A percentile compares a stretch with the other conserved stretches of the same genome.
Conservation (phyloP, 2,329 filamentous ascomycete genomes). For the Tothia fuscella region DNA sequence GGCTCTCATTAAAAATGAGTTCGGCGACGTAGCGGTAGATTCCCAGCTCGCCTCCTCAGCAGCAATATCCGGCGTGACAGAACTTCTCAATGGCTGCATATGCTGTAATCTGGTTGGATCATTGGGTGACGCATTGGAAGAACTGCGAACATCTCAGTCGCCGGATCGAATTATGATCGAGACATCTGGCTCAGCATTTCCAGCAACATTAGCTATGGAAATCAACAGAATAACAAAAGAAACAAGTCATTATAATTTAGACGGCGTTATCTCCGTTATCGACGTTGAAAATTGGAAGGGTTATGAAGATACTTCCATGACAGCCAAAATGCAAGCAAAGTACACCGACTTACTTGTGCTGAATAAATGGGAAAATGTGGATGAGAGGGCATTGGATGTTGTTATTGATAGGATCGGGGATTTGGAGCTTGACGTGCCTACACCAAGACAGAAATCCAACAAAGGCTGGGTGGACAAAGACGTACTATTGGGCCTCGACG, state of each 20-base stretch:
- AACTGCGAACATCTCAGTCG: constrained; percentile 45
- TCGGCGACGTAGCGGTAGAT: constrained; percentile 88
- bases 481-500: constrained; percentile 78
- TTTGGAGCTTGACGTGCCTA: constrained; percentile 59
- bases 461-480: constrained; percentile 67
- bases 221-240: constrained; percentile 68
- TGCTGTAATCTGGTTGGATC: constrained; percentile 97
- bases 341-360: constrained; percentile 87
- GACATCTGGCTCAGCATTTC: constrained; percentile 72
- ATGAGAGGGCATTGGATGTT: constrained; percentile 63
- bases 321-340: constrained; percentile 72
- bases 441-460: constrained; percentile 74
- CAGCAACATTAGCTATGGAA: constrained; percentile 81
- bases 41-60: constrained; percentile 75
- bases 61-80: constrained; percentile 78
- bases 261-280: constrained; percentile 80
- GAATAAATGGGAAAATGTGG: constrained; percentile 79
- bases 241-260: constrained; percentile 58
- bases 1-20: constrained; percentile 95
- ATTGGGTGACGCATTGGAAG: constrained; percentile 64
- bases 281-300: constrained; percentile 94
- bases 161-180: constrained; percentile 90
- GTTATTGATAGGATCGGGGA: constrained; percentile 70
- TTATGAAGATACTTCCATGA: constrained; percentile 84
- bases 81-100: constrained; percentile 93